Conservation (phyloP, 179 eudicot genomes). For the Beta corolliflora region DNA sequence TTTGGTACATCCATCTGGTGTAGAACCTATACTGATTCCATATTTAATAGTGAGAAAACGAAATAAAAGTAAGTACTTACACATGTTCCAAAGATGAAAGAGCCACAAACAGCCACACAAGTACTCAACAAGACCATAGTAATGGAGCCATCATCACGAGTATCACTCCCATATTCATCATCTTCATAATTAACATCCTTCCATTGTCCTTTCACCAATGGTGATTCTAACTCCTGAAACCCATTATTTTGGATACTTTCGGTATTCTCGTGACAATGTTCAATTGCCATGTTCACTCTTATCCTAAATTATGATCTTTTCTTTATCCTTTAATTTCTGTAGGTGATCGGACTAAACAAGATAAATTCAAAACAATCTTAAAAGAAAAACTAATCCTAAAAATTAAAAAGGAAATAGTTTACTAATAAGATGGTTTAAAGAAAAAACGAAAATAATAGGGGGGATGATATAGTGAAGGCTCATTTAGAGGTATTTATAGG, state of each 20-base stretch:
- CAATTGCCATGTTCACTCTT: constrained; percentile 40
- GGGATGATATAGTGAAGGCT: neutral
- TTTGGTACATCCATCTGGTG: too few species aligned
- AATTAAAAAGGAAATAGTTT: neutral
- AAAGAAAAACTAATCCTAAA: neutral
- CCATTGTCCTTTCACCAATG: constrained; percentile 33
- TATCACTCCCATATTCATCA: constrained; percentile 16
- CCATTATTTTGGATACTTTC: constrained; percentile 37
- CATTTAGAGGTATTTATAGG: neutral
- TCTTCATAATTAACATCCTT: constrained; percentile 16
- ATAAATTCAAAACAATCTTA: neutral
- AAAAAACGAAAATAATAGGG: neutral
- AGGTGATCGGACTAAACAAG: neutral
- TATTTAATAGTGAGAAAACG: too few species aligned
- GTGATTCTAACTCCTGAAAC: constrained; percentile 43
- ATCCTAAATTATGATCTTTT: neutral
- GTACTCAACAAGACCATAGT: constrained; percentile 76
- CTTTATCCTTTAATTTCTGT: neutral
- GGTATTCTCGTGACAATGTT: constrained; percentile 29
- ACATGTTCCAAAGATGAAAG: constrained; percentile 78
- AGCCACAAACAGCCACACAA: constrained; percentile 81
- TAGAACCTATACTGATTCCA: neutral
- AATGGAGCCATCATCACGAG: constrained; percentile 36
- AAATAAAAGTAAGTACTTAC: constrained; percentile 42
- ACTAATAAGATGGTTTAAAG: neutral